A percentile compares a stretch with the other conserved stretches of the same genome.
Conservation (phyloP, 495 filamentous ascomycete genomes). For the Penicillium paradoxum region DNA sequence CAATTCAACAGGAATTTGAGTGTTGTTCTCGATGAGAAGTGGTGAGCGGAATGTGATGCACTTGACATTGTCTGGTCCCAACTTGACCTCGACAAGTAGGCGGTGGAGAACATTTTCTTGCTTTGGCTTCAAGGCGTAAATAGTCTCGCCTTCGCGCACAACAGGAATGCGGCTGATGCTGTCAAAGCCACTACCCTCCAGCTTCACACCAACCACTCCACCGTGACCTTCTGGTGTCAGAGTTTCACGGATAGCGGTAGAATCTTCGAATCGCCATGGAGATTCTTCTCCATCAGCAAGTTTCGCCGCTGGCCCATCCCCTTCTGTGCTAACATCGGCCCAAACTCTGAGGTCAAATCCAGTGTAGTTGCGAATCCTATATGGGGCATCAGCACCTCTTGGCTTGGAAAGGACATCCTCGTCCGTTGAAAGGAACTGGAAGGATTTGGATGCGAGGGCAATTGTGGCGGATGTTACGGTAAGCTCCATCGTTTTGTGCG, state of each 20-base stretch:
- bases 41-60: conserved; percentile 96
- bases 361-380: conserved; percentile 89
- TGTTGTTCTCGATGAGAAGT: conserved; percentile 94
- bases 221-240: conserved; percentile 74
- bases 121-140: conserved; percentile 80
- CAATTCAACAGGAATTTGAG: conserved; percentile 90
- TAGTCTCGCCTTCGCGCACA: conserved; percentile 84
- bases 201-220: conserved; percentile 71
- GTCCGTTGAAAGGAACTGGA: conserved; percentile 80
- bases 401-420: conserved; percentile 95
- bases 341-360: conserved; percentile 84
- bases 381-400: conserved; percentile 84
- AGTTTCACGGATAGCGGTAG: conserved; percentile 88
- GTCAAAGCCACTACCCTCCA: conserved; percentile 93
- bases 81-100: conserved; percentile 83
- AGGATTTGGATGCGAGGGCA: conserved; percentile 85
- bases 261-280: conserved; percentile 95
- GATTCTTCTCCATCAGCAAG: conserved; percentile 83
- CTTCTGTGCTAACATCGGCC: conserved; percentile 62
- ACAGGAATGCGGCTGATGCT: conserved; percentile 81
- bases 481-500: conserved; percentile 82
- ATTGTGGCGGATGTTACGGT: conserved; percentile 93
- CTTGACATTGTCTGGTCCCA: conserved; percentile 91
- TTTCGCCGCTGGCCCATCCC: conserved; percentile 66
- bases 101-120: conserved; percentile 82